These are phyloP conservation scores for Epichloe sp. DNA, from an alignment of 2,329 filamentous ascomycete species.

Conservation along the genomic window DNA sequence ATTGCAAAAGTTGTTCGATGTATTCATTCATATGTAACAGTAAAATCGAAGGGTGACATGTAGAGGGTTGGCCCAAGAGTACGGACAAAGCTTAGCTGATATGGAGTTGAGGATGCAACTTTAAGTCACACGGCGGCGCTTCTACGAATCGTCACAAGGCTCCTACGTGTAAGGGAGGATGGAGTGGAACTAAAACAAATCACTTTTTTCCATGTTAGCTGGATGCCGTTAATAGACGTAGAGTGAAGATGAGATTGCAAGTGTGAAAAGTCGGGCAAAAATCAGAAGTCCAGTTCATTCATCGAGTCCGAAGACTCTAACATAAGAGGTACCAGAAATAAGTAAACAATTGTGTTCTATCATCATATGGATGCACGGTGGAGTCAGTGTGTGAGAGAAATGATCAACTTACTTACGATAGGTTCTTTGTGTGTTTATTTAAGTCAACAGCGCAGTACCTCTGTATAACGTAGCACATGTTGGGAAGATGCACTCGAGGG, in stretches of 20 bases:
- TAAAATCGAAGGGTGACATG: not conserved
- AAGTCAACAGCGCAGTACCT: not conserved
- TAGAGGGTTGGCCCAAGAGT: not conserved
- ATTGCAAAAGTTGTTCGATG: not conserved
- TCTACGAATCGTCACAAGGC: not conserved
- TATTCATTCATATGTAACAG: constrained; percentile 10
- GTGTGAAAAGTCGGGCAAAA: constrained; percentile 8
- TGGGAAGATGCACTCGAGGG: not conserved
- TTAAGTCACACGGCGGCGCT: not conserved
- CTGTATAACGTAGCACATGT: not conserved
- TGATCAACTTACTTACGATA: constrained; percentile 5
- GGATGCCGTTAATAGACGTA: not conserved
- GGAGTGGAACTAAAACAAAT: not conserved
- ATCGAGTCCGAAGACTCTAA: constrained; percentile 59
- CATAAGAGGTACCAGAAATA: constrained; percentile 98
- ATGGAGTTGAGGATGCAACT: not conserved
- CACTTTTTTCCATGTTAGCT: constrained; percentile 5
- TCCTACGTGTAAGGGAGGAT: not conserved
- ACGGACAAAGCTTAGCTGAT: not conserved
- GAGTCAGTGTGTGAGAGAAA: not conserved
- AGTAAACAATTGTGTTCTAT: constrained; percentile 46
- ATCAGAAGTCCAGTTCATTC: constrained; percentile 84
- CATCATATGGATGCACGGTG: constrained; percentile 45
- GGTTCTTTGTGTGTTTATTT: not conserved
- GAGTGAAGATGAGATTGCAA: not conserved